Evolutionary conservation across 2,329 filamentous ascomycete genomes (phyloP), one percentile per base, ranked within the genome.

Genomic region (Nannizzia gypsea): DNA sequence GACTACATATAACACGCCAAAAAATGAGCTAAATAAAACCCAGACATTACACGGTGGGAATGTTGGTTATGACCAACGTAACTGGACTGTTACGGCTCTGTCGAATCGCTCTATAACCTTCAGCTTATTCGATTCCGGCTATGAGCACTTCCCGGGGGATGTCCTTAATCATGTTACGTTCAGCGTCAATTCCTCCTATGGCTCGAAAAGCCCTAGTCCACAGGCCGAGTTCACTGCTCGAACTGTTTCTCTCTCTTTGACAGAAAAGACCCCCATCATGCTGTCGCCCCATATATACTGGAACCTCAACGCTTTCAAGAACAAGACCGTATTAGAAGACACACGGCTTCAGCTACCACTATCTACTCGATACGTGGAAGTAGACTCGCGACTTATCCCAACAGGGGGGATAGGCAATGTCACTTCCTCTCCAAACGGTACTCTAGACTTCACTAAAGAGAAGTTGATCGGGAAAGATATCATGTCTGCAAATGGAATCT

Each of bases 391-490:
- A 61, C 77, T 89, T 15, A 85, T 91, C 60, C 88, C 88, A 0
- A 90, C 86, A 0, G 88, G 88, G 48, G 82, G 87, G 59, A 86
- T 96, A 64, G 82, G 83, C 42, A 85, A 83, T 0, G 84, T 89
- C 64, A 88, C 90, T 66, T 86, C 90, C 72, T 89, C 91, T 28
- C 71, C 67, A 48, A 61, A 69, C n/a, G 71, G 72, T 36, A 68
- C 70, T 9, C 65, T 77, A 42, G 73, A 79, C 76, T 96, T 90
- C 86, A 88, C 84, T 56, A 73, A 80, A 26, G 87, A 89, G 8
- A 95, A 95, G 78, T 81, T 89, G 66, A 78, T 96, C 56, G 90
- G 90, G 28, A 77, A 83, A 38, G 85, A 88, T 65, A 80, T 89
- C 58, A 74, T 78, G 22, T 78, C 83, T 57, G 76, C 91, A 1